A percentile compares a stretch with the other conserved stretches of the same genome.
Evolutionary conservation across 352 stramenopile genomes (phyloP).

Genomic region (Phytopythium boreale): DNA sequence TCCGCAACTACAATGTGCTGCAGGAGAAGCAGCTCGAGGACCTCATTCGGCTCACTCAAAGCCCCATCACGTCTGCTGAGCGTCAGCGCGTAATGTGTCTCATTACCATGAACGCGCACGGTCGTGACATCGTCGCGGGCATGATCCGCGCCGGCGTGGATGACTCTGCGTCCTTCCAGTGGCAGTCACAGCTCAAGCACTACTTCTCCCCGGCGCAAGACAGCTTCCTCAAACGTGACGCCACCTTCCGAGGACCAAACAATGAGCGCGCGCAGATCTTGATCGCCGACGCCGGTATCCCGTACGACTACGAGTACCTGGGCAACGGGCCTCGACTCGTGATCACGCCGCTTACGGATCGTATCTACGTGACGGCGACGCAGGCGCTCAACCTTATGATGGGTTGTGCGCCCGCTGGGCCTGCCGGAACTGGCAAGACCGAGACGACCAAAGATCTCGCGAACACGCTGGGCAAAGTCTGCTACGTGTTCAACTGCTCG

Average conservation of each 20-base stretch:
- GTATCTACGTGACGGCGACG: conserved; percentile 96
- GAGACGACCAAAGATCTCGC: conserved; percentile 96
- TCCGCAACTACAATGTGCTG: conserved; percentile 90
- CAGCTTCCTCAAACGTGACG: conserved; percentile 90
- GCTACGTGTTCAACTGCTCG: conserved; percentile 96
- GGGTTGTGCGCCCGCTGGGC: conserved; percentile 75
- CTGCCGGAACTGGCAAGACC: conserved; percentile 92
- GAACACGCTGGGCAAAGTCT: conserved; percentile 93
- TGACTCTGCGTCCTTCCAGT: conserved; percentile 88
- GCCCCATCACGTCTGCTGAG: conserved; percentile 90
- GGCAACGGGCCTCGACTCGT: conserved; percentile 93
- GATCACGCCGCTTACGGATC: conserved; percentile 95
- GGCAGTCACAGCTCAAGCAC: conserved; percentile 96
- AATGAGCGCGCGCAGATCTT: conserved; percentile 82
- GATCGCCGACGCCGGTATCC: conserved; percentile 92
- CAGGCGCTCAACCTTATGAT: conserved; percentile 93
- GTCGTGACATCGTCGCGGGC: conserved; percentile 94
- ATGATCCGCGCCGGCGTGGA: conserved; percentile 91
- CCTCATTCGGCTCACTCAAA: conserved; percentile 91
- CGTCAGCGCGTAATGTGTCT: conserved; percentile 94
- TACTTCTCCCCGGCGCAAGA: conserved; percentile 88
- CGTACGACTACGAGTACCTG: conserved; percentile 97
- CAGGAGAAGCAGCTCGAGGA: conserved; percentile 93
- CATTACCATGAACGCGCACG: conserved; percentile 96
- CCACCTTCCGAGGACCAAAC: conserved; percentile 79